These are phyloP conservation scores for Dactylonectria macrodidyma DNA, from an alignment of 2,329 filamentous ascomycete species.

Conservation along the genomic window DNA sequence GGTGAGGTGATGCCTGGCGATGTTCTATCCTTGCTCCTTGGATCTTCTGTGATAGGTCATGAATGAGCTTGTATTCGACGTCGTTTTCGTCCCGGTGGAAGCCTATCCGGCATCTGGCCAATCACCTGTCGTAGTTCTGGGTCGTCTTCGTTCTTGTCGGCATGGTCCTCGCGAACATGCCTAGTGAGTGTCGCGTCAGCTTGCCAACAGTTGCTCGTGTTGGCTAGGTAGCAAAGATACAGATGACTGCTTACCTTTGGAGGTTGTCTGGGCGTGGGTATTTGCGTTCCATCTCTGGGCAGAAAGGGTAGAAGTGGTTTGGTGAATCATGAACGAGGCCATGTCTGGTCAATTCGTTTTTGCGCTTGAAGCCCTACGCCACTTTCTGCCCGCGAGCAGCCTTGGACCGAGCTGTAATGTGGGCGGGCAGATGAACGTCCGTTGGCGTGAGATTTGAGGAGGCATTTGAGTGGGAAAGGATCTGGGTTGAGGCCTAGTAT, in stretches of 20 bases:
- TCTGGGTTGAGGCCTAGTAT: too few relatives aligned
- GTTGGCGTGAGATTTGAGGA: conserved; percentile 85
- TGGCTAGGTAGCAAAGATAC: too few relatives aligned
- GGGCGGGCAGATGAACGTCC: conserved; percentile 76
- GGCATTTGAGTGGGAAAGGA: conserved; percentile 59
- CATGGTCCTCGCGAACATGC: conserved; percentile 93
- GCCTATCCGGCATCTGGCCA: too few relatives aligned
- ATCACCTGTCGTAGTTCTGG: conserved; percentile 53
- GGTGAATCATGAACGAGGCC: conserved; percentile 94
- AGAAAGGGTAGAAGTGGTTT: conserved; percentile 96
- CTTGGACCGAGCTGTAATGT: conserved; percentile 75
- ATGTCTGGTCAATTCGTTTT: conserved; percentile 81
- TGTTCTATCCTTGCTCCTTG: too few relatives aligned
- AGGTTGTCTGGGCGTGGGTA: conserved; percentile 97
- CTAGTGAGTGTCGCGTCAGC: conserved; percentile 61
- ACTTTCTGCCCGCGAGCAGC: conserved; percentile 72
- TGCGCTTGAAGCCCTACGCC: conserved; percentile 79
- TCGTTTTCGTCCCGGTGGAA: too few relatives aligned
- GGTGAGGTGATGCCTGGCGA: too few relatives aligned
- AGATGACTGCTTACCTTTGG: conserved; percentile 76
- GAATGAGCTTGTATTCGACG: too few relatives aligned
- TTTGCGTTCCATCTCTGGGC: conserved; percentile 91
- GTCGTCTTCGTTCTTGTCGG: conserved; percentile 92
- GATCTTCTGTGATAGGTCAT: too few relatives aligned
- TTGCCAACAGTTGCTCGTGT: not conserved